Conservation (phyloP, 2,329 filamentous ascomycete species). For the Verticillium klebahnii region DNA sequence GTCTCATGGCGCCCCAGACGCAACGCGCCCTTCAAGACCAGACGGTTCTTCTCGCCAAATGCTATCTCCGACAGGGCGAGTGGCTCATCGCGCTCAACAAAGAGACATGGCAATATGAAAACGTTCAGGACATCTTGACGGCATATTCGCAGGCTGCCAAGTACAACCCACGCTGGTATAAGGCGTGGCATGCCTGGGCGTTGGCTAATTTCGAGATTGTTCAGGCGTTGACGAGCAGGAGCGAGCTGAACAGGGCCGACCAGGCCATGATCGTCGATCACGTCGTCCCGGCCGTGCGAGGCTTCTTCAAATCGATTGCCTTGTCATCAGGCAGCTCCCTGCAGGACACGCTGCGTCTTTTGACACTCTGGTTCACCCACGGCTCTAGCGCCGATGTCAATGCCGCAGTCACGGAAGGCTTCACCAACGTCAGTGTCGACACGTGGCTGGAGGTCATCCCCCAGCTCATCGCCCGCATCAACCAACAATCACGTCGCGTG, state of each 20-base stretch:
- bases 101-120: constrained; percentile 82
- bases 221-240: constrained; percentile 63
- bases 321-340: constrained; percentile 87
- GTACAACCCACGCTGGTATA: constrained; percentile 95
- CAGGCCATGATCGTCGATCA: constrained; percentile 73
- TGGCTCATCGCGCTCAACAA: constrained; percentile 86
- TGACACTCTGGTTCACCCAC: constrained; percentile 96
- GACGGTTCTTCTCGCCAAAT: constrained; percentile 79
- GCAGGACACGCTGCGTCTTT: constrained; percentile 86
- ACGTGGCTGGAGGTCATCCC: constrained; percentile 99
- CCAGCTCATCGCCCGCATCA: constrained; percentile 95
- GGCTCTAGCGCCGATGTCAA: constrained; percentile 88
- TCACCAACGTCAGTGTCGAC: constrained; percentile 87
- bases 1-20: constrained; percentile 38
- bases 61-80: constrained; percentile 92
- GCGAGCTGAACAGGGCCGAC: constrained; percentile 37
- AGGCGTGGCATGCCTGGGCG: constrained; percentile 99
- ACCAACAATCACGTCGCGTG: constrained; percentile 86
- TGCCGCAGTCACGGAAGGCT: constrained; percentile 81
- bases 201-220: constrained; percentile 98
- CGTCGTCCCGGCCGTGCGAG: constrained; percentile 89
- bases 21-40: constrained; percentile 55
- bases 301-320: constrained; percentile 96
- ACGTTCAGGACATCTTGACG: constrained; percentile 82
- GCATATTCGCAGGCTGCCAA: constrained; percentile 89